phyloP scores from a whole-genome alignment of 2,329 filamentous ascomycete genomes.

The Emericellopsis cladophorae region DNA sequence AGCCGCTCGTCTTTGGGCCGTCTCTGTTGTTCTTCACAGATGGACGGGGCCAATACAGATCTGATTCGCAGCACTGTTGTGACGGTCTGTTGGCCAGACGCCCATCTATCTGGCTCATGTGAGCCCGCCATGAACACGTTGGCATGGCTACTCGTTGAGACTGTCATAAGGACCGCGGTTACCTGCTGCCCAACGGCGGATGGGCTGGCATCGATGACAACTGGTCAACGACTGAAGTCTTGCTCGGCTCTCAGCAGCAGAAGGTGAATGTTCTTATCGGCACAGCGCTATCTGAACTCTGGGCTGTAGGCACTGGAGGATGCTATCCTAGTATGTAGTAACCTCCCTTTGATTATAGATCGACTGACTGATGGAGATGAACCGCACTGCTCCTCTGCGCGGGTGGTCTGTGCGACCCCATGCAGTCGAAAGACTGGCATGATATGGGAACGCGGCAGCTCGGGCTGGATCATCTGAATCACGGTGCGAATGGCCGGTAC shows the following conservation, averaged over 20 bases:
- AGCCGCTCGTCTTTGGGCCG: no score
- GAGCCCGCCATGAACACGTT: no score
- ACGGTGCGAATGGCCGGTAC: conserved; percentile 50
- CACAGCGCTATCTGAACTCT: conserved; percentile 59
- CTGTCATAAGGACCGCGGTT: conserved; percentile 12
- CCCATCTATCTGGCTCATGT: no score
- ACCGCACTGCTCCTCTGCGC: conserved; percentile 36
- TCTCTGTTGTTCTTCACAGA: no score
- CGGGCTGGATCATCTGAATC: conserved; percentile 44
- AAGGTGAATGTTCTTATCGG: conserved; percentile 36
- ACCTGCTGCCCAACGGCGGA: background rate
- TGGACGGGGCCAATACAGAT: no score
- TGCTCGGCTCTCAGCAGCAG: conserved; percentile 25
- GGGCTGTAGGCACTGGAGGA: conserved; percentile 49
- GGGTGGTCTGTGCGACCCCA: conserved; percentile 47
- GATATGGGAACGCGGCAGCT: conserved; percentile 47
- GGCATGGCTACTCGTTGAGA: no score
- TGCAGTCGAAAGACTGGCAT: conserved; percentile 43
- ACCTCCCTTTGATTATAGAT: background rate
- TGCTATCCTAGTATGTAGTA: conserved; percentile 33
- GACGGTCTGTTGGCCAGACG: no score
- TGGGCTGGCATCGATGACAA: conserved; percentile 53
- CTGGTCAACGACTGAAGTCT: conserved; percentile 58
- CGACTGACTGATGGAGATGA: conserved; percentile 20
- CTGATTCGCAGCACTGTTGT: no score